A percentile compares a stretch with the other conserved stretches of the same genome.
These are phyloP conservation scores for Mrakia frigida DNA, from an alignment of 768 basidiomycete genomes.

Conservation along the genomic window DNA sequence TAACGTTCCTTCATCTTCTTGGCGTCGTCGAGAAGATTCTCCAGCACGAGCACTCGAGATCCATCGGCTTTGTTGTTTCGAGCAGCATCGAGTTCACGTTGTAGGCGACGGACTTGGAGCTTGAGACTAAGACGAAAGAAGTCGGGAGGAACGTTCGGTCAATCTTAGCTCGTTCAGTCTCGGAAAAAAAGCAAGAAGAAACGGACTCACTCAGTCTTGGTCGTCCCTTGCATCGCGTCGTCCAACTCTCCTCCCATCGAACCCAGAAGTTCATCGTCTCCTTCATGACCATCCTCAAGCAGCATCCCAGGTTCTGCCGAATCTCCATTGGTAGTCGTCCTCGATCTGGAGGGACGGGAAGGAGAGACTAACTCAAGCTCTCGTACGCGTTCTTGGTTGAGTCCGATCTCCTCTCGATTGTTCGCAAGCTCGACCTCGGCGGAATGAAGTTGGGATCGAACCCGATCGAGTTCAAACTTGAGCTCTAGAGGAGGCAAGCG, in stretches of 20 bases:
- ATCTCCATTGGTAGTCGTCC: slow-evolving; percentile 32
- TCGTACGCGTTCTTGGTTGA: slow-evolving; percentile 83
- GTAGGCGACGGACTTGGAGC: slow-evolving; percentile 71
- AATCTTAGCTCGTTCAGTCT: too few species aligned
- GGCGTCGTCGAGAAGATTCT: slow-evolving; percentile 85
- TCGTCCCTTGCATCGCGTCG: slow-evolving; percentile 66
- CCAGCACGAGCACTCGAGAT: slow-evolving; percentile 73
- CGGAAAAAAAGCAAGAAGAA: neutral
- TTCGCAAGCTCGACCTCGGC: slow-evolving; percentile 24
- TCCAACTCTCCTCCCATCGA: slow-evolving; percentile 74
- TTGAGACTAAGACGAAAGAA: slow-evolving; percentile 52
- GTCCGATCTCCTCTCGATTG: slow-evolving; percentile 62
- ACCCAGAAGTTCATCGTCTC: slow-evolving; percentile 42
- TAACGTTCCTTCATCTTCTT: slow-evolving; percentile 84
- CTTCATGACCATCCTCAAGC: slow-evolving; percentile 38
- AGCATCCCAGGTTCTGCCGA: slow-evolving; percentile 32
- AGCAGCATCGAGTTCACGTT: slow-evolving; percentile 71
- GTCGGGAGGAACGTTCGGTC: too few species aligned
- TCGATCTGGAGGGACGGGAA: slow-evolving; percentile 8
- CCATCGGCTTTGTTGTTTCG: slow-evolving; percentile 64
- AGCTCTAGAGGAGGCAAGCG: slow-evolving; percentile 44
- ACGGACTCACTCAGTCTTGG: slow-evolving; percentile 51
- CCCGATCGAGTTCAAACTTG: slow-evolving; percentile 60
- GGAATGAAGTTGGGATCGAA: slow-evolving; percentile 30
- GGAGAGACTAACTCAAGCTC: slow-evolving; percentile 66